Base-by-base conservation (phyloP, 352 stramenopile genomes). In the Phytophthora tubulina region DNA sequence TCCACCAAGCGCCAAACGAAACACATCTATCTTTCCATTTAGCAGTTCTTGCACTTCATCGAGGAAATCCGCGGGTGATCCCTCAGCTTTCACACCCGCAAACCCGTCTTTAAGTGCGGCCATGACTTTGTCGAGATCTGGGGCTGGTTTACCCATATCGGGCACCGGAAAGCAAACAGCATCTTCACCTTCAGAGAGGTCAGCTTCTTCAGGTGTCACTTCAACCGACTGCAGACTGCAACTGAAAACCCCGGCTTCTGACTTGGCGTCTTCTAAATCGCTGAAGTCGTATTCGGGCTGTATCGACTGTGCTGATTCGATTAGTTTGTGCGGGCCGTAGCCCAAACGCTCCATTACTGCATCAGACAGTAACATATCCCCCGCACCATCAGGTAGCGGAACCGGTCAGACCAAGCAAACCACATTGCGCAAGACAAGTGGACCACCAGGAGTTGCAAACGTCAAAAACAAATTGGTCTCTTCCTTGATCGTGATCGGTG, bases 351-450 rank as follows among this genome's bases (percentile, higher is more conserved):
- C 32, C 33, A 45, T 57, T 3, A 57, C 50, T 7, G 50, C 50
- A n/a, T 57, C 50, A 2, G 46, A 38, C 2, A 57, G 50, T 42
- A 56, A 56, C 27, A 57, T 57, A 45, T 44, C 53, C 13, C 53
- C 53, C 1, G 49, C 53, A 13, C 53, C 36, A 27, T 3, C 31
- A 10, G 36, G 27, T 38, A 50, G 36, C 3, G n/a, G 11, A 21
- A 50, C 53, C 4, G 36, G 53, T 39, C 36, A 50, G 21, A 49
- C n/a, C 17, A 49, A 36, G 49, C 53, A 60, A 33, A 60, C 53
- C 0, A 60, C 21, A 42, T 60, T 49, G 0, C 53, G 35, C 3
- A 60, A 21, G 0, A 60, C 36, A 3, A 60, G 21, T 2, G 36
- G 36, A 10, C 53, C 53, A 15, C 10, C 53, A 2, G 35, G 35